Percentiles rank a stretch among this genome's conserved stretches.
Evolutionary conservation across 2,329 filamentous ascomycete genomes (phyloP).

Genomic region (Fusarium musae): DNA sequence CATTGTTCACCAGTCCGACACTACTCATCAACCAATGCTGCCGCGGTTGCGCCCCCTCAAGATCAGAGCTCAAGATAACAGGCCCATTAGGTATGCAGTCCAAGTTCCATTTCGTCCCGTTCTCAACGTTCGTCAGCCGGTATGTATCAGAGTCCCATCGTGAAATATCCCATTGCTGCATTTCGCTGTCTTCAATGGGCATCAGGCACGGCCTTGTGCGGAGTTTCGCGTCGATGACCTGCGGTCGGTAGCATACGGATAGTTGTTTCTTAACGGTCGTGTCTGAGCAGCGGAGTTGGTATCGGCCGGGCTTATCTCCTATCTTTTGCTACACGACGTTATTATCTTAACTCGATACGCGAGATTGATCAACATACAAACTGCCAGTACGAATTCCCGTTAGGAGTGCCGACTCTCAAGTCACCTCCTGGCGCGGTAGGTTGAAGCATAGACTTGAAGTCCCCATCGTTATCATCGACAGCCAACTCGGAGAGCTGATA

Average conservation of each 20-base stretch:
- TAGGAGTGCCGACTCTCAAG: conserved; percentile 36
- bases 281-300: conserved; percentile 46
- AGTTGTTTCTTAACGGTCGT: conserved; percentile 47
- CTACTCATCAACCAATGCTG: conserved; percentile 52
- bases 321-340: conserved; percentile 42
- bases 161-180: conserved; percentile 50
- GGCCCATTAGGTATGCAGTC: conserved; percentile 49
- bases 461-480: conserved; percentile 45
- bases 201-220: conserved; percentile 47
- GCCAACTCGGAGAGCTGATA: conserved; percentile 50
- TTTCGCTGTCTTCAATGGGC: conserved; percentile 38
- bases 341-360: accelerated
- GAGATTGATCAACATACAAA: conserved; percentile 1
- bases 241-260: conserved; percentile 42
- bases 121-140: conserved; percentile 47
- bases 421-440: conserved; percentile 15
- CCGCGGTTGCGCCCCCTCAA: conserved; percentile 41
- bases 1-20: conserved; percentile 45
- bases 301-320: conserved; percentile 43
- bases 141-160: conserved; percentile 46
- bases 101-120: conserved; percentile 48
- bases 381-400: conserved; percentile 20
- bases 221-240: conserved; percentile 37
- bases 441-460: conserved; percentile 41
- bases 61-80: conserved; percentile 46